A percentile compares a stretch with the other conserved stretches of the same genome.
Evolutionary conservation across 2,329 filamentous ascomycete species (phyloP).

Genomic region (Fusarium anthophilum): DNA sequence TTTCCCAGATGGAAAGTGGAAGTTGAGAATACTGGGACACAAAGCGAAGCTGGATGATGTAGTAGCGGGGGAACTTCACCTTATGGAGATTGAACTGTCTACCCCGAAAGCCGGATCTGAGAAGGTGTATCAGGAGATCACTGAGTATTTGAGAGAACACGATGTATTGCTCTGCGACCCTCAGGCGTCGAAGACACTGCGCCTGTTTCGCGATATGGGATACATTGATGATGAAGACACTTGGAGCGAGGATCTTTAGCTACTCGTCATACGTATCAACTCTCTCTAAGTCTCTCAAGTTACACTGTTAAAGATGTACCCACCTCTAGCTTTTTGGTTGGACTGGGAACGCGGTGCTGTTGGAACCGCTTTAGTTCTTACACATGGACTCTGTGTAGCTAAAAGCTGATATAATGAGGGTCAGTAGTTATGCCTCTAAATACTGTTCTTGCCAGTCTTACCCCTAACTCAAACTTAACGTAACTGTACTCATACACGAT

Average conservation of each 20-base stretch:
- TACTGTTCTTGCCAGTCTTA: not conserved
- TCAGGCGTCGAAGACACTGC: slow-evolving; percentile 30
- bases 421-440: not conserved
- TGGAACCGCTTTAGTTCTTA: not conserved
- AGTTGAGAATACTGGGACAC: slow-evolving; percentile 23
- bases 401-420: not conserved
- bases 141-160: slow-evolving; percentile 11
- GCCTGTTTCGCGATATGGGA: slow-evolving; percentile 26
- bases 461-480: not conserved
- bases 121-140: slow-evolving; percentile 11
- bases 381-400: not conserved
- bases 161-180: slow-evolving; percentile 28
- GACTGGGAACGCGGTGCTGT: not conserved
- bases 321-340: not conserved
- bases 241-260: slow-evolving; percentile 7
- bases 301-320: no score
- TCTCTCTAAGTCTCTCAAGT: not conserved
- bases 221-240: not conserved
- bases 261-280: not conserved
- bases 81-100: slow-evolving; percentile 37
- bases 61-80: slow-evolving; percentile 21
- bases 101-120: slow-evolving; percentile 17
- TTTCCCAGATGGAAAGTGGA: slow-evolving; percentile 35
- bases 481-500: not conserved
- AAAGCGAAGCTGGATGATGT: slow-evolving; percentile 37